Conservation (phyloP, 1,284 basidiomycete species). For the Veloboletus limbatus region DNA sequence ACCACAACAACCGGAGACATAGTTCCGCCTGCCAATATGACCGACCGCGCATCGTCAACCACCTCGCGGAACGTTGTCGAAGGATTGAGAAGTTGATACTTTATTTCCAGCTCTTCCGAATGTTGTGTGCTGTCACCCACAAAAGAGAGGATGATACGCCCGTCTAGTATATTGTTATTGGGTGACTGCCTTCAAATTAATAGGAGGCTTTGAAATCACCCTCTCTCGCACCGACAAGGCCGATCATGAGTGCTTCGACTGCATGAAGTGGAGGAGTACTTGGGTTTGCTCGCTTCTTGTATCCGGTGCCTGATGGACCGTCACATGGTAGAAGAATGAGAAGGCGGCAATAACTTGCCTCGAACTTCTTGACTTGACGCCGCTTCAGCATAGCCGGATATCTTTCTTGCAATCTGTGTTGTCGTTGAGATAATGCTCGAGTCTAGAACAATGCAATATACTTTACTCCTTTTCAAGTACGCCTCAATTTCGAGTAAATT, state of each 20-base stretch:
- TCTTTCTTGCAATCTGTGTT: conserved; percentile 64
- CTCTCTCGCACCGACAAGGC: conserved; percentile 77
- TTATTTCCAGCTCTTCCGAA: conserved; percentile 62
- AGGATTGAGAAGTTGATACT: conserved; percentile 95
- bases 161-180: conserved; percentile 44
- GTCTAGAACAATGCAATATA: conserved; percentile 35
- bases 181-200: neutral
- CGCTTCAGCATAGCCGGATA: conserved; percentile 79
- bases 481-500: conserved; percentile 83
- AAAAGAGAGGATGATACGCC: conserved; percentile 57
- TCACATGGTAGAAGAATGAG: neutral
- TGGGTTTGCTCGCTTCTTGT: conserved; percentile 33
- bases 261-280: conserved; percentile 77
- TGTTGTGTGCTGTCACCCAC: conserved; percentile 28
- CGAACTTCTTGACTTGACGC: conserved; percentile 47
- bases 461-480: conserved; percentile 87
- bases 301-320: conserved; percentile 26
- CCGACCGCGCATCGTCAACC: conserved; percentile 74
- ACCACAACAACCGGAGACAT: conserved; percentile 82
- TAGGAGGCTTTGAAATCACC: conserved; percentile 44
- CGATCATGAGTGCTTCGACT: conserved; percentile 84
- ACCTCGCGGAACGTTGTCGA: conserved; percentile 84
- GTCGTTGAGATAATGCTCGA: conserved; percentile 2
- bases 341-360: conserved; percentile 21
- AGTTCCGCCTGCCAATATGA: conserved; percentile 92